Evolutionary conservation across 768 basidiomycete species (phyloP).

Genomic region (Tylopilus balloui): DNA sequence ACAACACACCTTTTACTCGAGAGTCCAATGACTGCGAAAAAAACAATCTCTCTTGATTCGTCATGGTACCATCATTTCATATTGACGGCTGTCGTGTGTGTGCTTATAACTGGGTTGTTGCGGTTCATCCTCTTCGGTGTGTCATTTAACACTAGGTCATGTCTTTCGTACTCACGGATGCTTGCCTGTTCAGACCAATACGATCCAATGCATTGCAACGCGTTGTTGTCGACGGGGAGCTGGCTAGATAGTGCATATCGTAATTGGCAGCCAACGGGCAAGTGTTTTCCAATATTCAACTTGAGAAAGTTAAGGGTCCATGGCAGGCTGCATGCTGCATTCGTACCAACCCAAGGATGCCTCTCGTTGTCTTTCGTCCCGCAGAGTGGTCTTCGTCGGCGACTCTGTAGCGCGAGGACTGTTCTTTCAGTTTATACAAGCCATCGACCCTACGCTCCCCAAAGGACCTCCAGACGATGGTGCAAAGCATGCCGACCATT

Average conservation of each 20-base stretch:
- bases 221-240: slow-evolving; percentile 64
- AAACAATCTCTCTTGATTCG: slow-evolving; percentile 37
- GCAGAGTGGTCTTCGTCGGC: slow-evolving; percentile 71
- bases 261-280: slow-evolving; percentile 87
- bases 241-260: slow-evolving; percentile 67
- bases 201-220: slow-evolving; percentile 70
- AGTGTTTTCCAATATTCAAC: slow-evolving; percentile 24
- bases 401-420: slow-evolving; percentile 80
- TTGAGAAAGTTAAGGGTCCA: slow-evolving; percentile 8
- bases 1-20: background rate
- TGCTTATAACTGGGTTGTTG: slow-evolving; percentile 41
- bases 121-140: slow-evolving; percentile 44
- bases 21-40: slow-evolving; percentile 23
- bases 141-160: slow-evolving; percentile 12
- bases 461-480: slow-evolving; percentile 48
- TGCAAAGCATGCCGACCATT: slow-evolving; percentile 67
- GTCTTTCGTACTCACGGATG: slow-evolving; percentile 2
- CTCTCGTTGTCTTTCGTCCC: slow-evolving; percentile 49
- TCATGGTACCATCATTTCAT: slow-evolving; percentile 51
- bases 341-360: slow-evolving; percentile 55
- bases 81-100: slow-evolving; percentile 35
- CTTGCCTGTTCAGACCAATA: slow-evolving; percentile 47
- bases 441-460: slow-evolving; percentile 55
- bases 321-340: slow-evolving; percentile 75
- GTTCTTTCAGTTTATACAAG: slow-evolving; percentile 69